phyloP scores from a whole-genome alignment of 75 land plant genomes.

The Cupressus sempervirens region DNA sequence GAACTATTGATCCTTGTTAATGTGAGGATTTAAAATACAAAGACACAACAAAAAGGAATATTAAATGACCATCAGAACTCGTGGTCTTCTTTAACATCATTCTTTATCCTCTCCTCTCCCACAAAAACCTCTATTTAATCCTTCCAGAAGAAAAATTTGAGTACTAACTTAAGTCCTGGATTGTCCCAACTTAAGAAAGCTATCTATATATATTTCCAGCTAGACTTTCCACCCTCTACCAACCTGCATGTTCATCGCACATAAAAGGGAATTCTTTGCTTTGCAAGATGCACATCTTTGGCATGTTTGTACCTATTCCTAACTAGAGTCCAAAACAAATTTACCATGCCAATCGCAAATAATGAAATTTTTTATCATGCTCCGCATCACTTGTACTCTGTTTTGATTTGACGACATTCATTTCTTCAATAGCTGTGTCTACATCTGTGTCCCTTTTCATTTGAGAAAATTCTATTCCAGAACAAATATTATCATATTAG shows the following conservation, averaged over 20 bases:
- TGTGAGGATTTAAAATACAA: background rate
- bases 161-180: background rate
- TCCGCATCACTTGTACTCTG: background rate
- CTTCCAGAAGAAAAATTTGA: background rate
- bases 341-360: background rate
- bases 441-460: background rate
- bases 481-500: background rate
- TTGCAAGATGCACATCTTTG: background rate
- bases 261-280: background rate
- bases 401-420: background rate
- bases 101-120: background rate
- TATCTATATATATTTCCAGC: no score
- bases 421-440: background rate
- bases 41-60: background rate
- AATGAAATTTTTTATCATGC: background rate
- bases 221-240: background rate
- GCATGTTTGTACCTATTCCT: background rate
- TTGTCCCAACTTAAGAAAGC: background rate
- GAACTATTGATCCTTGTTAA: background rate
- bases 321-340: background rate
- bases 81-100: background rate
- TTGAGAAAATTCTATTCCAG: background rate
- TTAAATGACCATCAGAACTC: background rate
- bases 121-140: background rate
- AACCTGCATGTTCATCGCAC: background rate